Evolutionary conservation across 768 basidiomycete species (phyloP).

Genomic region (Calocera viscosa): DNA sequence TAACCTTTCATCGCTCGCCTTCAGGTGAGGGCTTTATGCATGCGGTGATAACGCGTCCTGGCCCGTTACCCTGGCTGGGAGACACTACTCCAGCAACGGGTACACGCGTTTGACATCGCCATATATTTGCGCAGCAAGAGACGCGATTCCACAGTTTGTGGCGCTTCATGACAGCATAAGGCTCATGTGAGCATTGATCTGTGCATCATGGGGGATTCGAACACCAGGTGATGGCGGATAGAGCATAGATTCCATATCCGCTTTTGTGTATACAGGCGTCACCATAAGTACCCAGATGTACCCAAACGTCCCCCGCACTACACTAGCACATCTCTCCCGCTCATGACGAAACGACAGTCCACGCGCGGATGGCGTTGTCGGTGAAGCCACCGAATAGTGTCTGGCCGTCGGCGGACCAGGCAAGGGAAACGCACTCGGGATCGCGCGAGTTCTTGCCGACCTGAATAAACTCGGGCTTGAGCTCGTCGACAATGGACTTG

Average conservation of each 20-base stretch:
- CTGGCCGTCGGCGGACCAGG: slow-evolving; percentile 98
- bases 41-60: too few species aligned
- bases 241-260: slow-evolving; percentile 1
- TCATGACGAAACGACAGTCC: slow-evolving; percentile 49
- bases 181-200: too few species aligned
- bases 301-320: background rate
- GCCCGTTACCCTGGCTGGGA: too few species aligned
- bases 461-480: slow-evolving; percentile 87
- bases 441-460: slow-evolving; percentile 44
- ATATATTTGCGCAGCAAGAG: too few species aligned
- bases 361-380: slow-evolving; percentile 85
- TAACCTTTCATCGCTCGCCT: too few species aligned
- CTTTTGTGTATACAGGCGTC: slow-evolving; percentile 8
- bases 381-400: slow-evolving; percentile 95
- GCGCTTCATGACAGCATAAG: too few species aligned
- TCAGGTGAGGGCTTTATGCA: too few species aligned
- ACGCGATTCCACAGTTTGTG: too few species aligned
- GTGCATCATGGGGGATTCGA: background rate
- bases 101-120: too few species aligned
- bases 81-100: too few species aligned
- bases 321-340: background rate
- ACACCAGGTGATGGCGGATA: background rate
- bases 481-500: slow-evolving; percentile 99
- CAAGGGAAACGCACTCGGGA: slow-evolving; percentile 83
- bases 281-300: background rate